Conservation (phyloP, 1,139 yeast species). For the Geotrichum klebahnii region DNA sequence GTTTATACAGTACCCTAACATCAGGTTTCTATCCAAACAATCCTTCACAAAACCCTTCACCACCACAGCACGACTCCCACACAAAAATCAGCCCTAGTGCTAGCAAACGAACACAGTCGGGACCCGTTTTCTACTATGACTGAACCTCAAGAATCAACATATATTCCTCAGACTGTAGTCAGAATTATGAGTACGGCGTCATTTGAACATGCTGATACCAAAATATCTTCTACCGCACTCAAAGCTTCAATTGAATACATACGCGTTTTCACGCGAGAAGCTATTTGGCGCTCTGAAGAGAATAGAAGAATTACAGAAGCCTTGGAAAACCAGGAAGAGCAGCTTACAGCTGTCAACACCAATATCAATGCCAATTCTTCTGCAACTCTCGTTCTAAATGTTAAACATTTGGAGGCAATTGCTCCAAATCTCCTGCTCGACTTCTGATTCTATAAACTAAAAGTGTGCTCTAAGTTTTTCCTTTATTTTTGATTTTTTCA, state of each 20-base stretch:
- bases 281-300: slow-evolving; percentile 35
- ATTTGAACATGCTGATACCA: slow-evolving; percentile 30
- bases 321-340: slow-evolving; percentile 28
- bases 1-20: too few relatives aligned
- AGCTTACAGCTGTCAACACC: slow-evolving; percentile 29
- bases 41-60: background rate
- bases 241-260: slow-evolving; percentile 33
- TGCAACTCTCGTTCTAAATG: slow-evolving; percentile 1
- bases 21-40: too few relatives aligned
- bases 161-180: slow-evolving; percentile 27
- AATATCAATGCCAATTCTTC: background rate
- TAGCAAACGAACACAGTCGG: background rate
- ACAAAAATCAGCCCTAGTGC: background rate
- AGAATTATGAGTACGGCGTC: slow-evolving; percentile 30
- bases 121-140: background rate
- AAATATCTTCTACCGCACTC: slow-evolving; percentile 30
- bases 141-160: slow-evolving; percentile 21
- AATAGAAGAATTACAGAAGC: slow-evolving; percentile 23
- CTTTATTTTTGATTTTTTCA: background rate
- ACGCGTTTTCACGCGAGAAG: slow-evolving; percentile 36
- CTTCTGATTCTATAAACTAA: background rate
- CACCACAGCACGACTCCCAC: background rate
- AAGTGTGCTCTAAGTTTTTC: background rate
- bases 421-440: slow-evolving; percentile 16
- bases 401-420: slow-evolving; percentile 7